A percentile compares a stretch with the other conserved stretches of the same genome.
Evolutionary conservation across 2,329 filamentous ascomycete genomes (phyloP).

Genomic region (Botryotinia globosa): DNA sequence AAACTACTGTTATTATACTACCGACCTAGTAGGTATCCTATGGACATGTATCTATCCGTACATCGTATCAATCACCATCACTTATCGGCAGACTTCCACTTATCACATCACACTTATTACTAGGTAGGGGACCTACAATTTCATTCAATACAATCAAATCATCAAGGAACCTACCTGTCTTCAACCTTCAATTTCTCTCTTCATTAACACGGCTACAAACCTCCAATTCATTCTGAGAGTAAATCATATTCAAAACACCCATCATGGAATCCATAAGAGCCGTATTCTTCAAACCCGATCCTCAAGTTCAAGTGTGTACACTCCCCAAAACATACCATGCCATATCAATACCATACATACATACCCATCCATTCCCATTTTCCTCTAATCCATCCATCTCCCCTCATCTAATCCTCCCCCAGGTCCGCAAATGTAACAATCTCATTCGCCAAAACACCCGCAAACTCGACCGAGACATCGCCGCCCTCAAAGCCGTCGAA

Average conservation of each 20-base stretch:
- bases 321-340: not conserved
- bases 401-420: constrained; percentile 19
- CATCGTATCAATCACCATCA: not conserved
- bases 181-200: not conserved
- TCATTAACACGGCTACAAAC: not conserved
- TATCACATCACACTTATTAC: not conserved
- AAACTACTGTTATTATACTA: not conserved
- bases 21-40: too few species aligned
- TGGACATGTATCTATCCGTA: not conserved
- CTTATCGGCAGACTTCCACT: not conserved
- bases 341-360: not conserved
- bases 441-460: constrained; percentile 87
- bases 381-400: not conserved
- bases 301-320: constrained; percentile 76
- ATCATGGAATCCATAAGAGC: constrained; percentile 82
- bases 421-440: constrained; percentile 95
- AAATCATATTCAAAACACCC: not conserved
- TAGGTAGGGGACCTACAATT: too few species aligned
- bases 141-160: not conserved
- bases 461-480: constrained; percentile 91
- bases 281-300: constrained; percentile 89
- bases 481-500: constrained; percentile 73
- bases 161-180: not conserved
- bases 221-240: too few species aligned
- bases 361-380: constrained; percentile 16